Evolutionary conservation across 306 rosid genomes (phyloP), one percentile per base, ranked within the genome.

Genomic region (Corylus heterophylla): DNA sequence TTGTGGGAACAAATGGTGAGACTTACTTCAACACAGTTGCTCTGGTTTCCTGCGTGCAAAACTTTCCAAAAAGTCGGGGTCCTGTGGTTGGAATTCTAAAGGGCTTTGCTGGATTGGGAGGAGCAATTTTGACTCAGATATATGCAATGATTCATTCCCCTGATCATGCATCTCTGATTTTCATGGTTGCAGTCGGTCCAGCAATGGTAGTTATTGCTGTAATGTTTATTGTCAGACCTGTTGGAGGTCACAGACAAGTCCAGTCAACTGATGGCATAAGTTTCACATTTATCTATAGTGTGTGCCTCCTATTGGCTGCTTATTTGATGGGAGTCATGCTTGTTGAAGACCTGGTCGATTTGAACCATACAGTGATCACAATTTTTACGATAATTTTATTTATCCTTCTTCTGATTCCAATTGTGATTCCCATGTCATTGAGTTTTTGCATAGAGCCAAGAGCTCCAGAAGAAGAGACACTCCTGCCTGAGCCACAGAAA

Each of bases 21-120:
- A 92, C 97, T 69, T 95, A 90, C 94, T 95, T 92, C 90, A 95
- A 95, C 83, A 95, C 98, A 45, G 97, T 85, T 84, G 81, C 98
- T 75, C 85, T 95, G 8, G 98, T 95, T 59, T 88, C 99, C 71
- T 89, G 97, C 63, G 94, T 95, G 56, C 98, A 95, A 88, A 95
- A 93, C 83, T 95, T 95, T 78, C 99, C 99, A 18, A 92, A 93
- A 86, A 95, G 94, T 76, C 84, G 98, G 50, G 99, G 99, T 44
- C 98, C 96, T 0, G 86, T 95, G 50, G 99, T 95, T 5, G 99
- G 99, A 79, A 93, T 95, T 70, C 85, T 95, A 6, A 95, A 95
- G 85, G 99, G 99, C 14, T 92, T 95, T 86, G 98, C 97, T 1
- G 98, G 99, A 64, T 86, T 95, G 81, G 81, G 98, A 71, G 99